These are phyloP conservation scores for Diplodia intermedia DNA, from an alignment of 2,329 filamentous ascomycete genomes.

Conservation along the genomic window DNA sequence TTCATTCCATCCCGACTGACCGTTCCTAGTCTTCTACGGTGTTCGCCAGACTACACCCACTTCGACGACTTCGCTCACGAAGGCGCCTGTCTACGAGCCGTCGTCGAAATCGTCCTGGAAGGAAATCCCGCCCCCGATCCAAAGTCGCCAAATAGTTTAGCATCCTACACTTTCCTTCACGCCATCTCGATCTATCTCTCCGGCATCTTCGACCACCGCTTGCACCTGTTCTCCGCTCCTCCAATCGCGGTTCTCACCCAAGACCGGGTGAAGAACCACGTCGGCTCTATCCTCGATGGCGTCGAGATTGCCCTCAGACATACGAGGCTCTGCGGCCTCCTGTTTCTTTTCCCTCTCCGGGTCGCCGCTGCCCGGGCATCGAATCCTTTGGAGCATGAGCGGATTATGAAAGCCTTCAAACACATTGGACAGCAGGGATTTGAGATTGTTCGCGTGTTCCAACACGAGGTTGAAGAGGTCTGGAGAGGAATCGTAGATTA, in stretches of 20 bases:
- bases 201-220: constrained; percentile 19
- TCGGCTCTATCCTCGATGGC: background rate
- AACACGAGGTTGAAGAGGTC: background rate
- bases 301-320: background rate
- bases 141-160: background rate
- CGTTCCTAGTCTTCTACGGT: background rate
- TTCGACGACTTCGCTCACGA: background rate
- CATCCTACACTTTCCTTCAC: background rate
- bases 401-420: background rate
- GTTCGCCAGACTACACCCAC: background rate
- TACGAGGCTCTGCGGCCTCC: constrained; percentile 8
- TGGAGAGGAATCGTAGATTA: background rate
- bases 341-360: constrained; percentile 26
- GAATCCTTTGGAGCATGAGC: background rate
- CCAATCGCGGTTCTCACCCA: background rate
- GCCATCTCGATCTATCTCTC: constrained; percentile 24
- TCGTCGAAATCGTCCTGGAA: background rate
- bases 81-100: background rate
- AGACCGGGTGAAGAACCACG: background rate
- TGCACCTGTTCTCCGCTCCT: background rate
- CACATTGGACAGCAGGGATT: background rate
- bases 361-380: constrained; percentile 16
- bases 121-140: background rate
- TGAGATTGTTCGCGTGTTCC: constrained; percentile 1
- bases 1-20: background rate